Conservation (phyloP, 768 basidiomycete species). For the Mycena albidolilacea region DNA sequence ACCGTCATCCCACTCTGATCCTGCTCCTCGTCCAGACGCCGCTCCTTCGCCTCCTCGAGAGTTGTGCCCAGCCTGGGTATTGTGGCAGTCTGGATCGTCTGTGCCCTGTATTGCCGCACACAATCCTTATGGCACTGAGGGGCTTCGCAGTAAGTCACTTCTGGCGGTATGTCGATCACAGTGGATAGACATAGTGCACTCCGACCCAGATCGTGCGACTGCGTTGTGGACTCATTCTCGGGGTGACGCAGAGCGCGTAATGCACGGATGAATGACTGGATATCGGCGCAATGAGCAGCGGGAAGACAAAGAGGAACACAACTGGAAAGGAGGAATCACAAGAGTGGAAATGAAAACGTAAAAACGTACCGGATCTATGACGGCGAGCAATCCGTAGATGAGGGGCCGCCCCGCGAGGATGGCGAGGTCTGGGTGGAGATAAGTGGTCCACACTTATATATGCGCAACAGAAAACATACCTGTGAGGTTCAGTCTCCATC, state of each 20-base stretch:
- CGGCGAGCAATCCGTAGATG: constrained; percentile 1
- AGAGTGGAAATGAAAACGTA: neutral
- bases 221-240: constrained; percentile 11
- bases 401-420: neutral
- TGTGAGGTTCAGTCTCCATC: neutral
- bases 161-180: constrained; percentile 7
- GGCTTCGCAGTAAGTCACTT: neutral
- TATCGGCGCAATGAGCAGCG: constrained; percentile 13
- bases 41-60: constrained; percentile 2
- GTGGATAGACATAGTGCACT: constrained; percentile 10
- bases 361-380: constrained; percentile 22
- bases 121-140: neutral
- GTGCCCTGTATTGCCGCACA: no score
- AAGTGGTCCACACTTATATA: constrained; percentile 15
- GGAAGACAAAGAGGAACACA: neutral
- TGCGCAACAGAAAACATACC: neutral
- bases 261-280: constrained; percentile 22
- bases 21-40: neutral
- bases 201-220: neutral
- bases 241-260: constrained; percentile 15
- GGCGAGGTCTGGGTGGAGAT: constrained; percentile 9
- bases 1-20: constrained; percentile 9
- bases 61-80: neutral
- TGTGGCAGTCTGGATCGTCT: neutral
- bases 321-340: no score